Conservation (phyloP, 257 asterid species). For the Nyctanthes arbortristis region DNA sequence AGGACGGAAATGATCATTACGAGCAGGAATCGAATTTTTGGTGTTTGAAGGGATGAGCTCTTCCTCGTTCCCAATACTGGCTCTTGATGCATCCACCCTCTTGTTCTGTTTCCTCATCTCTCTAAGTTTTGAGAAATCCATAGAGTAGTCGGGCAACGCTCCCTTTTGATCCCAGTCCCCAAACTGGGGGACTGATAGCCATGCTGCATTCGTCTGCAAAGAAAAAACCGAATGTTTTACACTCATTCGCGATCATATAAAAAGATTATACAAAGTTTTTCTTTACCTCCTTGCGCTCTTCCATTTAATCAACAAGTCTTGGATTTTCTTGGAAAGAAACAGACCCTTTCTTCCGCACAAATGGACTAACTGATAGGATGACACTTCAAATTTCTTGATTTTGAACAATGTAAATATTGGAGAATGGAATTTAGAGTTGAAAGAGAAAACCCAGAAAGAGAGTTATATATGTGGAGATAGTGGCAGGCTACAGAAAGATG, state of each 20-base stretch:
- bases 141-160: not conserved
- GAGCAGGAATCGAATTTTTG: not conserved
- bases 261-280: not conserved
- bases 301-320: not conserved
- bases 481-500: not conserved
- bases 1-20: not conserved
- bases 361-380: not conserved
- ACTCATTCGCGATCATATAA: not conserved
- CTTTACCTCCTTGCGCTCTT: not conserved
- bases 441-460: not conserved
- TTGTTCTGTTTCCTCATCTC: constrained; percentile 17
- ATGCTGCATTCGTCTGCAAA: constrained; percentile 6
- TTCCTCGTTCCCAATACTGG: constrained; percentile 17
- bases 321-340: not conserved
- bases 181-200: constrained; percentile 17
- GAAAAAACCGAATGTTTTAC: not conserved
- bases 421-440: not conserved
- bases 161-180: constrained; percentile 21
- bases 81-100: constrained; percentile 18
- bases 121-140: constrained; percentile 19
- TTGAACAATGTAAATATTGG: not conserved
- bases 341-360: not conserved
- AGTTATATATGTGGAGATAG: not conserved
- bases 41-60: not conserved
- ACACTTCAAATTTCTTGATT: not conserved